Base-by-base conservation (phyloP, 1,139 yeast genomes). In the Pichia sorboxylosa region DNA sequence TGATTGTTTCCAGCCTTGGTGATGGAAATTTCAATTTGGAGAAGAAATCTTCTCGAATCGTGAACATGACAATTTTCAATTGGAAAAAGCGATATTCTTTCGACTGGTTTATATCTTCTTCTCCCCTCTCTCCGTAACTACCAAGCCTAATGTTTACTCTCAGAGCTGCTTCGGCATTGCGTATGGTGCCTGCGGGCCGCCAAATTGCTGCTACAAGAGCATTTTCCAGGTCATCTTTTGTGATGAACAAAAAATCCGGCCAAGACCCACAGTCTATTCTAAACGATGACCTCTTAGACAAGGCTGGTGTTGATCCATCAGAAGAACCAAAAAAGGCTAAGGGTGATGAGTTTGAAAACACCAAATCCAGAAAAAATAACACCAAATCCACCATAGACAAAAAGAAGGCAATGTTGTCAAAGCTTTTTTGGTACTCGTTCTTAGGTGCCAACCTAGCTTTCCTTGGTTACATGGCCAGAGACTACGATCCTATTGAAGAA, bases 251-350 rank as follows among this genome's bases (percentile, higher is more conserved):
- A 23, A 11, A 23, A 13, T 7, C 11, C 16, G 18, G 14, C 10
- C 13, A 25, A 25, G 11, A 24, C 13, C 8, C 27, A 9, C 6
- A n/a, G 16, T 14, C 11, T 11, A 25, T 25, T 18, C 8, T 23
- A 2, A 11, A 81, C 27, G 95, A 85, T 40, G 95, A 85, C 49
- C 49, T 85, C 48, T 65, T 85, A 42, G 78, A 80, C 20, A 73
- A 76, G 49, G 94, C 94, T 8, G 95, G 95, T 27, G 73, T 85
- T 41, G 93, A 73, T 34, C 52, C 63, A n/a, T 67, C 63, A 15
- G 44, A 44, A 22, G 32, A 36, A n/a, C 35, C 19, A 15, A 33
- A 42, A 32, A 32, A 24, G 25, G 33, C 4, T 26, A 24, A 21
- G n/a, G 34, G 31, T 17, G 47, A 52, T 28, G 54, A 48, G 17